Evolutionary conservation across 164 flowering plant genomes (phyloP).

Genomic region (Berberis vulgaris): DNA sequence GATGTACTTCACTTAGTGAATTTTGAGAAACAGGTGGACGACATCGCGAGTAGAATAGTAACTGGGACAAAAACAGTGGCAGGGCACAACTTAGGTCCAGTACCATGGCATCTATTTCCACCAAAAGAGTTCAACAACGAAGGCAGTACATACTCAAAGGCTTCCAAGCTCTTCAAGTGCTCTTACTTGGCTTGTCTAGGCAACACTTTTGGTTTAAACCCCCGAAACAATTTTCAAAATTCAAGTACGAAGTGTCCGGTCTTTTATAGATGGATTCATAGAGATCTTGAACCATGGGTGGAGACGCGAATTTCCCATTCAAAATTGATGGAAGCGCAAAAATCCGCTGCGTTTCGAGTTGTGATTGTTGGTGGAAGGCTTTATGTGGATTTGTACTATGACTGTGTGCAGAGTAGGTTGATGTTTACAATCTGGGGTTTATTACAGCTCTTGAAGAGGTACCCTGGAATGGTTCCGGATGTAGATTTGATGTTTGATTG

Average conservation of each 20-base stretch:
- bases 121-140: constrained; percentile 27
- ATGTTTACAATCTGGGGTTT: constrained; percentile 86
- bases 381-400: constrained; percentile 60
- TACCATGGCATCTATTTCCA: constrained; percentile 85
- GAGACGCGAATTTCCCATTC: constrained; percentile 26
- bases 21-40: constrained; percentile 34
- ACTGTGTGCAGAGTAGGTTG: constrained; percentile 70
- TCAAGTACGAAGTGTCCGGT: neutral
- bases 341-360: constrained; percentile 59
- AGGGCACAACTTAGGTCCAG: constrained; percentile 77
- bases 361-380: constrained; percentile 54
- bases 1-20: no score
- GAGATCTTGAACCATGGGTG: constrained; percentile 70
- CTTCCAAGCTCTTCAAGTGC: constrained; percentile 54
- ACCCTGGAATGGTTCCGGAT: constrained; percentile 73
- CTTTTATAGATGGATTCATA: constrained; percentile 56
- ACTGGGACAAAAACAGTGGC: constrained; percentile 55
- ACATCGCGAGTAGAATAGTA: neutral
- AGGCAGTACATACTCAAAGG: constrained; percentile 21
- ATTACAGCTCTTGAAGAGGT: constrained; percentile 67
- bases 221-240: neutral
- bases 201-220: neutral
- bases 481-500: constrained; percentile 93
- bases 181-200: constrained; percentile 43
- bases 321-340: constrained; percentile 43